Evolutionary conservation across 164 flowering plant genomes (phyloP).

Genomic region (Taxillus chinensis): DNA sequence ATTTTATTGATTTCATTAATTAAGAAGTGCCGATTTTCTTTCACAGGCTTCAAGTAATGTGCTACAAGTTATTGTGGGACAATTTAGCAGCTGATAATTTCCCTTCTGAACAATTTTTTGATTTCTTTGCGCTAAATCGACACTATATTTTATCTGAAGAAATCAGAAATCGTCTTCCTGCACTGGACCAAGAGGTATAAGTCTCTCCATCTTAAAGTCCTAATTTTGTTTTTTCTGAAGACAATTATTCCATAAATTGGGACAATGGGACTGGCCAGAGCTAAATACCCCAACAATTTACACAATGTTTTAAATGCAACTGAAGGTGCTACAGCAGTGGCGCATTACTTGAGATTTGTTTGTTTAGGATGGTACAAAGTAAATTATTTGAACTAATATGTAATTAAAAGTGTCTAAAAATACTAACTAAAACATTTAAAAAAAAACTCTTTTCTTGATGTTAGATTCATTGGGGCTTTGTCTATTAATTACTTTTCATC

Average conservation of each 20-base stretch:
- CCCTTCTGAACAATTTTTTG: slow-evolving; percentile 38
- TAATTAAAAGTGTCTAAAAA: background rate
- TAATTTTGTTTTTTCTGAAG: background rate
- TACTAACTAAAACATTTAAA: background rate
- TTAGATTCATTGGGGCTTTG: background rate
- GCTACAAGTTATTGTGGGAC: slow-evolving; percentile 88
- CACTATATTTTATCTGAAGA: slow-evolving; percentile 41
- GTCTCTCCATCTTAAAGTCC: background rate
- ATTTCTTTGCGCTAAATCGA: slow-evolving; percentile 55
- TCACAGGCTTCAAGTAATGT: slow-evolving; percentile 86
- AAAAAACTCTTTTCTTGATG: background rate
- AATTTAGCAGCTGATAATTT: slow-evolving; percentile 38
- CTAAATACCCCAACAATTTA: background rate
- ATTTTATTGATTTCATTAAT: background rate
- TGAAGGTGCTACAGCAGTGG: too few relatives aligned
- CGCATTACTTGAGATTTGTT: too few relatives aligned
- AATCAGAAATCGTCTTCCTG: slow-evolving; percentile 44
- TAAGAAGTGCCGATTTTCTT: background rate
- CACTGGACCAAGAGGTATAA: slow-evolving; percentile 32
- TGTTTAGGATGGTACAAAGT: too few relatives aligned
- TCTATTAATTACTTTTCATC: background rate
- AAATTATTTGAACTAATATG: background rate
- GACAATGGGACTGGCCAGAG: too few relatives aligned
- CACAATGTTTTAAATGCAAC: too few relatives aligned
- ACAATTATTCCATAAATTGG: too few relatives aligned